Conservation (phyloP, 352 stramenopile genomes). For the Phytophthora fragariaefolia region DNA sequence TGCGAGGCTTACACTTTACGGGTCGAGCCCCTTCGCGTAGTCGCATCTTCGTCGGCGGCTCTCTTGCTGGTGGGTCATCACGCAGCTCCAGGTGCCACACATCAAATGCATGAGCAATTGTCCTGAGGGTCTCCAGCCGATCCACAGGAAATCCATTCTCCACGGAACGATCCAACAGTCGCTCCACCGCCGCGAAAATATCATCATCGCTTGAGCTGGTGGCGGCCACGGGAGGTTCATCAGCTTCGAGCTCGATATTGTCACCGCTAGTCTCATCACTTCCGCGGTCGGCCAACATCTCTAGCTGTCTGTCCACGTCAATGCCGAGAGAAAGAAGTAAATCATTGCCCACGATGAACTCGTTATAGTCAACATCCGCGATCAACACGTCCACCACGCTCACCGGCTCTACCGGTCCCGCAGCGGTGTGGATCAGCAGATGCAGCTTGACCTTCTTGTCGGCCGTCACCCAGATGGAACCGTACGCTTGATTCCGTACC, state of each 20-base stretch:
- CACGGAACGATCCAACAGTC: conserved; percentile 2
- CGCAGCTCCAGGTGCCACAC: too few relatives aligned
- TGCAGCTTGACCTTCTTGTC: neutral
- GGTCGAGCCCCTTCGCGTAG: too few relatives aligned
- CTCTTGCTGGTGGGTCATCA: too few relatives aligned
- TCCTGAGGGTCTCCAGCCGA: too few relatives aligned
- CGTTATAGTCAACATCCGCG: conserved; percentile 3
- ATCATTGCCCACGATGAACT: conserved; percentile 29
- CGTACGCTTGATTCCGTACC: neutral
- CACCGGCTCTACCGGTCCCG: conserved; percentile 6
- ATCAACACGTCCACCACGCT: neutral
- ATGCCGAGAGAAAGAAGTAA: too few relatives aligned
- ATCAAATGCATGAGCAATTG: too few relatives aligned
- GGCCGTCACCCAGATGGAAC: neutral
- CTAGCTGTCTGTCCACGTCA: conserved; percentile 20
- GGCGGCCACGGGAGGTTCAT: neutral
- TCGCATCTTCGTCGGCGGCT: too few relatives aligned
- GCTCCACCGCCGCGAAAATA: conserved; percentile 1
- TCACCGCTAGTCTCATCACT: conserved; percentile 5
- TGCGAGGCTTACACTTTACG: too few relatives aligned
- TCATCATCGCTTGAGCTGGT: neutral
- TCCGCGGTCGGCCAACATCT: conserved; percentile 1
- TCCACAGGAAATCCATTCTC: conserved; percentile 19
- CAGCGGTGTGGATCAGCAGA: conserved; percentile 20
- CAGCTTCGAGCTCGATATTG: neutral